phyloP scores from a whole-genome alignment of 306 rosid species.

The Lathyrus aphaca region DNA sequence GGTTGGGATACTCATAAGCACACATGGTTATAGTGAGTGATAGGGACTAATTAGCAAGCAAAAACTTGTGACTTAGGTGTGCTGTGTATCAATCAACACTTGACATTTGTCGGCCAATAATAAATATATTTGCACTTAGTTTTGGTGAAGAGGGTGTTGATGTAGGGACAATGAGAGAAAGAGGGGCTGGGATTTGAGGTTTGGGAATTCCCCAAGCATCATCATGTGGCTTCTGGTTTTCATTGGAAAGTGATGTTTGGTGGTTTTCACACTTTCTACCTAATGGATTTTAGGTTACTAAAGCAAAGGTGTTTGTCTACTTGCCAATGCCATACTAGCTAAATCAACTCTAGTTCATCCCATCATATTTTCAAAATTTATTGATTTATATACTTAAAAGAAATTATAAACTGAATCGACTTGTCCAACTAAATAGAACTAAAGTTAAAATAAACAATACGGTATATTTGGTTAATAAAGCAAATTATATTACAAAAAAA shows the following conservation, averaged over 20 bases:
- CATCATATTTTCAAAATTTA: slow-evolving; percentile 4
- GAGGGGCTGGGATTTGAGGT: not conserved
- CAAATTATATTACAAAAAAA: too few relatives aligned
- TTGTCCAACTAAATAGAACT: too few relatives aligned
- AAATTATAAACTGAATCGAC: too few relatives aligned
- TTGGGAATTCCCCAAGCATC: slow-evolving; percentile 54
- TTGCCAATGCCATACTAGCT: slow-evolving; percentile 35
- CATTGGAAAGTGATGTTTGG: slow-evolving; percentile 63
- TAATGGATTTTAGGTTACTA: slow-evolving; percentile 43
- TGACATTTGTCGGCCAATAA: slow-evolving; percentile 56
- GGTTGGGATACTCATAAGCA: slow-evolving; percentile 50
- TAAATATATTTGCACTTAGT: slow-evolving; percentile 35
- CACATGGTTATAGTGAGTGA: slow-evolving; percentile 58
- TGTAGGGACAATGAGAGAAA: slow-evolving; percentile 41
- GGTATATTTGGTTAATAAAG: too few relatives aligned
- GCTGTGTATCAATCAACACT: slow-evolving; percentile 39
- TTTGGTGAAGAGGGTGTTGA: slow-evolving; percentile 44
- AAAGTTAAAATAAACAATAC: too few relatives aligned
- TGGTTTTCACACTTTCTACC: slow-evolving; percentile 39
- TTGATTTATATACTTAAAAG: too few relatives aligned
- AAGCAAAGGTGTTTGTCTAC: slow-evolving; percentile 41
- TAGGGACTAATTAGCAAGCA: slow-evolving; percentile 54
- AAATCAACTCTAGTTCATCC: slow-evolving; percentile 20
- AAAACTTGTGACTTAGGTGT: slow-evolving; percentile 39
- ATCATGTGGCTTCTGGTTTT: slow-evolving; percentile 77